A percentile compares a stretch with the other conserved stretches of the same genome.
Evolutionary conservation across 2,329 filamentous ascomycete genomes (phyloP).

Genomic region (Aspergillus quadricinctus): DNA sequence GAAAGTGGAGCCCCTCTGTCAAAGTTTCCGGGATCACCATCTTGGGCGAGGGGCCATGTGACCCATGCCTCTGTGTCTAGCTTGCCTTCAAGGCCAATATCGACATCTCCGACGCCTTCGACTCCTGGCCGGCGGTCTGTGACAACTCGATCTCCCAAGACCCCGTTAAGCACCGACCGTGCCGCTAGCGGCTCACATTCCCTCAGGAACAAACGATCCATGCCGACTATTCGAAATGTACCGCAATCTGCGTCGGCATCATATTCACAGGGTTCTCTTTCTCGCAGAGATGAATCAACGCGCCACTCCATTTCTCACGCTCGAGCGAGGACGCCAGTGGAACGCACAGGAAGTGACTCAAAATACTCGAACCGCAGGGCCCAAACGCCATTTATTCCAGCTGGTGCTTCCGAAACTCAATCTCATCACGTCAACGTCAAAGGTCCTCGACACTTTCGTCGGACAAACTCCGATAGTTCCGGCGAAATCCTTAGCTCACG

Average conservation of each 20-base stretch:
- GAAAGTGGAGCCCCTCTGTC: slow-evolving; percentile 74
- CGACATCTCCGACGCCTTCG: slow-evolving; percentile 53
- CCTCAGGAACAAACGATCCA: slow-evolving; percentile 57
- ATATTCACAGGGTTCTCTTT: slow-evolving; percentile 35
- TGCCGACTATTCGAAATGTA: slow-evolving; percentile 52
- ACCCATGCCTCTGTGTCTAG: slow-evolving; percentile 65
- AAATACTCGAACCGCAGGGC: slow-evolving; percentile 51
- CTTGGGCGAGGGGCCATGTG: slow-evolving; percentile 61
- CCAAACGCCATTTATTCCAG: slow-evolving; percentile 72
- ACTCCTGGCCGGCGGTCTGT: slow-evolving; percentile 61
- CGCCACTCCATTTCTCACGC: slow-evolving; percentile 26
- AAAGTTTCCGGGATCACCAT: slow-evolving; percentile 60
- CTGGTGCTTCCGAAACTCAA: slow-evolving; percentile 67
- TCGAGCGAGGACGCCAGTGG: slow-evolving; percentile 68
- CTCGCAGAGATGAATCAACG: slow-evolving; percentile 33
- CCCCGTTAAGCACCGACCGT: slow-evolving; percentile 40
- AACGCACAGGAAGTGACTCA: slow-evolving; percentile 46
- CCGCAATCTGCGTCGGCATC: slow-evolving; percentile 27
- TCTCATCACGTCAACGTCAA: slow-evolving; percentile 76
- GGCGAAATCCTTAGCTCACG: slow-evolving; percentile 44
- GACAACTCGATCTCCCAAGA: slow-evolving; percentile 37
- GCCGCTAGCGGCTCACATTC: slow-evolving; percentile 52
- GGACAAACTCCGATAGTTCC: slow-evolving; percentile 74
- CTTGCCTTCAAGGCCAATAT: slow-evolving; percentile 57
- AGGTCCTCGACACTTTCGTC: slow-evolving; percentile 64